phyloP scores from a whole-genome alignment of 495 filamentous ascomycete species.

The Alectoria sarmentosa region DNA sequence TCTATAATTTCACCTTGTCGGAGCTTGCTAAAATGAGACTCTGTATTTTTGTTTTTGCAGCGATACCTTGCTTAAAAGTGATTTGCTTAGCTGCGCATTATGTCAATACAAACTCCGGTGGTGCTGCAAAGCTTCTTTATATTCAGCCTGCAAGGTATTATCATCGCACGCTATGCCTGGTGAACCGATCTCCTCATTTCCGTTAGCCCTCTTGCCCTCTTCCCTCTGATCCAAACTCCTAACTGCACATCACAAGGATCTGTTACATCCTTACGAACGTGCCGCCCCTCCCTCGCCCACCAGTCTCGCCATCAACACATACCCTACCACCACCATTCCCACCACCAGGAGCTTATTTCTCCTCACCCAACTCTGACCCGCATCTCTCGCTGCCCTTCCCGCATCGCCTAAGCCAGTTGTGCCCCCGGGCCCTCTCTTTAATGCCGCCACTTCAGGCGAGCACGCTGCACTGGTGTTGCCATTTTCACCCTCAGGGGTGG shows the following conservation, averaged over 20 bases:
- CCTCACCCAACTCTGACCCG: conserved; percentile 71
- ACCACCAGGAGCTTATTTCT: conserved; percentile 69
- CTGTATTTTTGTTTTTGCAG: too few species aligned
- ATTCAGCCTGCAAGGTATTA: too few species aligned
- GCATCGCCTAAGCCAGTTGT: conserved; percentile 73
- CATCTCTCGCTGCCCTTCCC: conserved; percentile 68
- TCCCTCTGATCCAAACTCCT: background rate
- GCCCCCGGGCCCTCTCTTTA: conserved; percentile 57
- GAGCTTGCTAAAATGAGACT: too few species aligned
- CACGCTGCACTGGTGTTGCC: conserved; percentile 33
- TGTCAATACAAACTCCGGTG: too few species aligned
- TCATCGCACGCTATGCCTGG: background rate
- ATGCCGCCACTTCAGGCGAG: conserved; percentile 58
- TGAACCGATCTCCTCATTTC: background rate
- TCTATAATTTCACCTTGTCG: too few species aligned
- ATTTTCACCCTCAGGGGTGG: conserved; percentile 31
- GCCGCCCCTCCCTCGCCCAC: conserved; percentile 46
- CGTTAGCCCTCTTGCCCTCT: too few species aligned
- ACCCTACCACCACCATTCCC: conserved; percentile 61
- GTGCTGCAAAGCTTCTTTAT: too few species aligned
- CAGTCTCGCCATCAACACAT: conserved; percentile 70
- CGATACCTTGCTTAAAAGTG: too few species aligned
- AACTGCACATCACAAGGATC: background rate
- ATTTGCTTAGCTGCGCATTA: too few species aligned
- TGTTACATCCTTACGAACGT: background rate